Conservation (phyloP, 2,329 filamentous ascomycete species). For the Periconia sp. region DNA sequence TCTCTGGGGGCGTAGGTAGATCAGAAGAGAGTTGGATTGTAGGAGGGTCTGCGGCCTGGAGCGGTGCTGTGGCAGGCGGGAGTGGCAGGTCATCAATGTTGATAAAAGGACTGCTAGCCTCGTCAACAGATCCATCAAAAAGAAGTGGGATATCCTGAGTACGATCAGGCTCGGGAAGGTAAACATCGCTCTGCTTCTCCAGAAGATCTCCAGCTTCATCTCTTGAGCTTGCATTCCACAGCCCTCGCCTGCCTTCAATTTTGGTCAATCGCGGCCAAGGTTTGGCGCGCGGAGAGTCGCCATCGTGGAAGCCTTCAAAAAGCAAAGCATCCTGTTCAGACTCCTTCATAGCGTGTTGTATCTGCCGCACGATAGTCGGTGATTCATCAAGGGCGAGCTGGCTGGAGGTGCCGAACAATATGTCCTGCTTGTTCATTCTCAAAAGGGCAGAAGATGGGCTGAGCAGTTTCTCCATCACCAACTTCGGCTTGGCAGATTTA, state of each 20-base stretch:
- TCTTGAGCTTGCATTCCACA: conserved; percentile 39
- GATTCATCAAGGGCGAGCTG: conserved; percentile 43
- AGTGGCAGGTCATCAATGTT: conserved; percentile 21
- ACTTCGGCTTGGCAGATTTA: conserved; percentile 32
- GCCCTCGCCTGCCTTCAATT: conserved; percentile 20
- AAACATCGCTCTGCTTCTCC: conserved; percentile 25
- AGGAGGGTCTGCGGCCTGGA: not conserved
- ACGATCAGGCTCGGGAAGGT: conserved; percentile 33
- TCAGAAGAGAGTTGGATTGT: conserved; percentile 25
- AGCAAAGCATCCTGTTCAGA: conserved; percentile 30
- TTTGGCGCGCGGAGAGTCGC: not conserved
- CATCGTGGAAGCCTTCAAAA: not conserved
- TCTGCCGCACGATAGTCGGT: conserved; percentile 36
- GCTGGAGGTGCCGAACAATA: conserved; percentile 46
- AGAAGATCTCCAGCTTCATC: conserved; percentile 34
- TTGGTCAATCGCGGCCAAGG: conserved; percentile 22
- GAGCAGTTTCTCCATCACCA: conserved; percentile 38
- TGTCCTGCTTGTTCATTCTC: conserved; percentile 33
- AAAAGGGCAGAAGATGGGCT: conserved; percentile 35
- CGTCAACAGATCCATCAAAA: conserved; percentile 18
- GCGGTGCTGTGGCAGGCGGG: not conserved
- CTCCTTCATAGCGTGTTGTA: conserved; percentile 37
- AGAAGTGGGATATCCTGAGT: conserved; percentile 34
- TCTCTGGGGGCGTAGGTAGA: conserved; percentile 15
- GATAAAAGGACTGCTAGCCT: conserved; percentile 11